Base-by-base conservation (phyloP, 306 rosid species). In the Ormosia emarginata region DNA sequence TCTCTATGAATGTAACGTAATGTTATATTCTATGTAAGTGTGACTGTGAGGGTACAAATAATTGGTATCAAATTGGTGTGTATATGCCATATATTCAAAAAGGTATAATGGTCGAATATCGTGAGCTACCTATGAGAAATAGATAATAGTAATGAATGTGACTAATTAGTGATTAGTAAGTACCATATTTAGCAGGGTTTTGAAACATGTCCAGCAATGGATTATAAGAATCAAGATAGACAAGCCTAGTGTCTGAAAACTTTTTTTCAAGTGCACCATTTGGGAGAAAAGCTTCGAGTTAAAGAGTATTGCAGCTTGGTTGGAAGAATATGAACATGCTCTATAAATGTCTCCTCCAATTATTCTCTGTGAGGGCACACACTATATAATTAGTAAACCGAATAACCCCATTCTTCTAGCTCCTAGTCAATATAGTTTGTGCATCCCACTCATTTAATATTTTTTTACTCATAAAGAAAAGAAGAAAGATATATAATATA, bases 361-460 rank as follows among this genome's bases (percentile, higher is more conserved):
- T 49, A 94, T 94, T 83, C 94, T 91, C 83, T 88, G 89, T 47
- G 94, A 82, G 9, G 98, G 98, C 52, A 94, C 86, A 82, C 97
- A 94, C 77, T 97, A 96, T 32, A 90, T 85, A 11, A 87, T 82
- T 30, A 91, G 86, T 74, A 91, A 2, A 52, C 88, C 73, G n/a
- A 92, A 61, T 14, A 91, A 87, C 47, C 94, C 97, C 36, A 92
- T 91, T 58, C 87, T 87, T 91, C 98, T 85, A 13, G 87, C 98
- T 86, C 98, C 97, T 3, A 85, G 12, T 62, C 46, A 89, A 81
- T 91, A 91, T 9, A 92, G 91, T 46, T 88, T 88, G 91, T 91
- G 86, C 80, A 65, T 39, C 44, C 0, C 57, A 75, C 18, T 70
- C 55, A 44, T 41, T 63, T 46, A n/a, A 47, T 0, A 61, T 15